phyloP scores from a whole-genome alignment of 1,284 basidiomycete genomes.

The Entoloma clypeatum region DNA sequence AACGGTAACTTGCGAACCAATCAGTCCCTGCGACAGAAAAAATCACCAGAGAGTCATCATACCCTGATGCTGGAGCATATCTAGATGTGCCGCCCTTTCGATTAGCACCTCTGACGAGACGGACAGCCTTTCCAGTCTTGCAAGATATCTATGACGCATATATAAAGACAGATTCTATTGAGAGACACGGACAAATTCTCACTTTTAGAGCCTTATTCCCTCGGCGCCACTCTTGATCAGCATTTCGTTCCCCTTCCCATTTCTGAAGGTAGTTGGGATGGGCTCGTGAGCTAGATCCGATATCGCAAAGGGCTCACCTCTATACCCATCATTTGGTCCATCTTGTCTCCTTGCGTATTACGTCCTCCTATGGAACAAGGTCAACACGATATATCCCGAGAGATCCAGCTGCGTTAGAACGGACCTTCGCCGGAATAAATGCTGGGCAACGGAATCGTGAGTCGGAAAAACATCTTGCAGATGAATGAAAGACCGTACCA shows the following conservation, averaged over 20 bases:
- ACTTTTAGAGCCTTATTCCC: constrained; percentile 27
- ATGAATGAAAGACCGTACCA: constrained; percentile 21
- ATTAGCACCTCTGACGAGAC: constrained; percentile 27
- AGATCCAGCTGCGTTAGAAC: not conserved
- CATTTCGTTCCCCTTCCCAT: constrained; percentile 21
- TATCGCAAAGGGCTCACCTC: constrained; percentile 10
- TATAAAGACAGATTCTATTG: not conserved
- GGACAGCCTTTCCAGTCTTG: constrained; percentile 19
- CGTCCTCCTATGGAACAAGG: constrained; percentile 15
- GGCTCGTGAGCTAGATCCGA: not conserved
- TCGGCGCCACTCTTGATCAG: constrained; percentile 25
- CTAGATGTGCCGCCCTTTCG: constrained; percentile 12
- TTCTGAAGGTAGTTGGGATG: constrained; percentile 4
- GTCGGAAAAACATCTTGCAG: not conserved
- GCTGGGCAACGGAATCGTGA: constrained; percentile 10
- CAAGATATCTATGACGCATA: constrained; percentile 18
- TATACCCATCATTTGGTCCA: constrained; percentile 16
- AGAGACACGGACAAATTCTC: not conserved
- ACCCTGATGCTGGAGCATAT: constrained; percentile 30
- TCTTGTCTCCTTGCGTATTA: constrained; percentile 9
- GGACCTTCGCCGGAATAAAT: constrained; percentile 21
- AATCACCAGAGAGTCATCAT: not conserved
- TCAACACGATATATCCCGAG: not conserved
- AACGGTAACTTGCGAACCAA: constrained; percentile 17
- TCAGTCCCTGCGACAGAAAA: not conserved